Conservation (phyloP, 176 grass and related monocot genomes). For the Bonia amplexicaulis region DNA sequence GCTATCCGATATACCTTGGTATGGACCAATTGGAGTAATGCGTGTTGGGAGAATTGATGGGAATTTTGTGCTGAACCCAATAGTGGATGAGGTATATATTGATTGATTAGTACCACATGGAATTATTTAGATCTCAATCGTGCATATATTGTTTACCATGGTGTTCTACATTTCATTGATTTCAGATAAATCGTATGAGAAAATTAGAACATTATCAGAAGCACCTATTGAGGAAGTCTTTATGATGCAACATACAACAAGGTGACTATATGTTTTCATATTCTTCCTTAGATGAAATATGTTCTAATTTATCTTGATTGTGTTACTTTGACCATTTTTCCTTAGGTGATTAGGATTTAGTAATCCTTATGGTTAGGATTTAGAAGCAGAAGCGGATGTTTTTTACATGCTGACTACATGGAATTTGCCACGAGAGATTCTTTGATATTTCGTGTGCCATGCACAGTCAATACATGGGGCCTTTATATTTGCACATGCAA, state of each 20-base stretch:
- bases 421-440: not conserved
- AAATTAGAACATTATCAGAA: conserved; percentile 84
- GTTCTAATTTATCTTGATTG: no score
- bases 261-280: conserved; percentile 39
- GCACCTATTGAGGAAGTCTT: conserved; percentile 89
- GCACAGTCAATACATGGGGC: not conserved
- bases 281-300: not conserved
- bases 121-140: not conserved
- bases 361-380: not conserved
- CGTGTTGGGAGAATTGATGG: conserved; percentile 92
- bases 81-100: conserved; percentile 77
- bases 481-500: not conserved
- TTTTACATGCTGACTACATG: not conserved
- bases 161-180: conserved; percentile 58
- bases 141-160: not conserved
- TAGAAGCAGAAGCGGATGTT: not conserved
- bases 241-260: conserved; percentile 92
- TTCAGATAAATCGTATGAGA: conserved; percentile 82
- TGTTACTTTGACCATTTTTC: no score
- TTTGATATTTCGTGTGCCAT: not conserved
- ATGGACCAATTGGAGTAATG: conserved; percentile 88
- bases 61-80: conserved; percentile 85
- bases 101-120: not conserved
- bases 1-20: conserved; percentile 96
- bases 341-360: not conserved